Percentiles rank a stretch among this genome's conserved stretches.
Evolutionary conservation across 208 protist genomes (phyloP).

Genomic region (Trypanosoma boissoni): DNA sequence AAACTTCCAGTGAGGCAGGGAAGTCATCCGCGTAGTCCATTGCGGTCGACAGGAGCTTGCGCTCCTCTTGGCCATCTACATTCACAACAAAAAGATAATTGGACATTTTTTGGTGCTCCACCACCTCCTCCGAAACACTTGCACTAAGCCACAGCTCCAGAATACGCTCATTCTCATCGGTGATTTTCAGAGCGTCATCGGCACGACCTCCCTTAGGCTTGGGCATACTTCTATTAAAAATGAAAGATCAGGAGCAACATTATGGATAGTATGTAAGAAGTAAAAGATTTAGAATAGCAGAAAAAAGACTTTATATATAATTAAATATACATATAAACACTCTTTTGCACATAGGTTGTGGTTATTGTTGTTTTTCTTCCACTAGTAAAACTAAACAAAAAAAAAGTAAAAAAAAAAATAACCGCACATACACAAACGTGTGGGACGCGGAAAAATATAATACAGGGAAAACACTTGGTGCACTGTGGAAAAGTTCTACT

Average conservation of each 20-base stretch:
- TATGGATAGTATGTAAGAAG: not conserved
- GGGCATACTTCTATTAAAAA: slow-evolving; percentile 13
- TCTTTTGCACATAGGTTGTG: too few species aligned
- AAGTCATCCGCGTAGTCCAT: slow-evolving; percentile 11
- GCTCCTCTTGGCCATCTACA: slow-evolving; percentile 18
- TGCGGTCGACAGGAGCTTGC: slow-evolving; percentile 2
- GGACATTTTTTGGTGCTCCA: slow-evolving; percentile 1
- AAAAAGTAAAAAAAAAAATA: not conserved
- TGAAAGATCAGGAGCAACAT: not conserved
- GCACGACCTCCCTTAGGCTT: slow-evolving; percentile 5
- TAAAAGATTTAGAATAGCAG: too few species aligned
- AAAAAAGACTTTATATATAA: too few species aligned
- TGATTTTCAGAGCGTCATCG: slow-evolving; percentile 14
- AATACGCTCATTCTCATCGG: slow-evolving; percentile 27
- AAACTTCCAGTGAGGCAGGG: slow-evolving; percentile 7
- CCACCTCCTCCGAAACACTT: slow-evolving; percentile 1
- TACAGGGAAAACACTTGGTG: too few species aligned
- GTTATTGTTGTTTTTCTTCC: too few species aligned
- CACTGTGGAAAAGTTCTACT: too few species aligned
- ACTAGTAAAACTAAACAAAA: not conserved
- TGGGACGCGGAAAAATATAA: not conserved
- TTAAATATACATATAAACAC: too few species aligned
- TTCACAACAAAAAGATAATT: slow-evolving; percentile 20
- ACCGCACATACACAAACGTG: not conserved
- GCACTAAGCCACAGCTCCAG: slow-evolving; percentile 26